Evolutionary conservation across 2,329 filamentous ascomycete genomes (phyloP), one percentile per base, ranked within the genome.

Genomic region (Colletotrichum australisinense): DNA sequence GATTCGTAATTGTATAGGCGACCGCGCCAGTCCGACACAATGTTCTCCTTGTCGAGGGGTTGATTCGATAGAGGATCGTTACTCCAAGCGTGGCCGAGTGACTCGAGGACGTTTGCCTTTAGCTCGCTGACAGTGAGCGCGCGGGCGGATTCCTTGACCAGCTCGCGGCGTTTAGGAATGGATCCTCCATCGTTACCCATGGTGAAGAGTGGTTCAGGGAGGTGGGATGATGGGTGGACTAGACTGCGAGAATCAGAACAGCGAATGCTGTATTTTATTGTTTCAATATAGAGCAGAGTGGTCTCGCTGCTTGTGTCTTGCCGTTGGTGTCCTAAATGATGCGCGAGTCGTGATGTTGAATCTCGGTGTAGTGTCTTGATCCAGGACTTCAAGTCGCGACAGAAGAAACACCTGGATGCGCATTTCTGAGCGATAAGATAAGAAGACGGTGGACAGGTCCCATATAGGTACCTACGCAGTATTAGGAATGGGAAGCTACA

Each of bases 181-280:
- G 94, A 96, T 81, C 97, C 97, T 78, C 97, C 97, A 82, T 99
- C 97, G 85, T 99, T 99, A 81, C 97, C 97, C 97, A 99, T 98
- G 78, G 65, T 80, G 76, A n/a, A 26, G 46, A 69, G n/a, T 58
- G 58, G 22, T 19, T 22, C 12, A 28, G 28, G 8, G 24, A 22
- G 9, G 9, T 7, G 59, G 19, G 6, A 14, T 49, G 19, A 42
- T 22, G 6, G 57, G 5, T 28, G 35, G 24, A 14, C n/a, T 14
- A 19, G 19, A n/a, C 65, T 19, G 24, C 6, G 38, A 7, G 8
- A 42, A 38, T 32, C n/a, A 4, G 4, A 5, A 42, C 26, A 11
- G 8, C 42, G 42, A 11, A 22, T 49, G 8, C 19, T 7, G 42
- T 1, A 49, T 26, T 26, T 4, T 26, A 1, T 49, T 1, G 28